Evolutionary conservation across 805 yeast genomes (phyloP), one percentile per base, ranked within the genome.

Genomic region (Lipomyces kockii): DNA sequence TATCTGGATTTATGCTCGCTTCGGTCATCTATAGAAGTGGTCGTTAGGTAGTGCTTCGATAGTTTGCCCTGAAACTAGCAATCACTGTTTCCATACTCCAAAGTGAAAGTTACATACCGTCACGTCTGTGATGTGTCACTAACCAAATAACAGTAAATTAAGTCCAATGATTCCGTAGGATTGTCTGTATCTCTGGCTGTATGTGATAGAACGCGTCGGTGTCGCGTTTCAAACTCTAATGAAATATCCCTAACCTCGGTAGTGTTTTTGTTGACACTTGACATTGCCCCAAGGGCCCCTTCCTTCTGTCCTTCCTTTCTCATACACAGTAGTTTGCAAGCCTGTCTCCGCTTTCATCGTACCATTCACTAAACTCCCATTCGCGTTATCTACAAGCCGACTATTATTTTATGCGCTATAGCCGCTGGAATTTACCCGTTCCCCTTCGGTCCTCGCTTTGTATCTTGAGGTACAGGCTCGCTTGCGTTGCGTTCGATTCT

Each of bases 391-490:
- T n/a, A n/a, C 7, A 43, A 43, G 49, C 49, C 22, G 49, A 43
- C 49, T 25, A 6, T 43, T 37, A 14, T 37, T 43, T 43, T 43
- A 5, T 7, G 22, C 49, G 49, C 49, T 43, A 52, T 52, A 52
- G 55, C 55, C 34, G 55, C 55, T 52, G 55, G 55, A 52, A 22
- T 52, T 20, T 17, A 25, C 17, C 35, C 27, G n/a, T 14, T 11
- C 55, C 55, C 34, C 25, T 22, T 52, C 55, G 55, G 29, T 29
- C 34, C 34, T 25, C 34, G 34, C 55, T 8, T 52, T 29, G 55
- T 52, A 29, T 52, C 55, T 11, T 12, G n/a, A 25, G 55, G 34
- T 29, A 52, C 55, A 52, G 55, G 55, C 34, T 25, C 53, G 43
- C 55, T 52, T 52, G 55, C 55, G 55, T 11, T 14, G 55, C 35